phyloP scores from a whole-genome alignment of 441 rosid species.

The Arabidopsis lyrata region DNA sequence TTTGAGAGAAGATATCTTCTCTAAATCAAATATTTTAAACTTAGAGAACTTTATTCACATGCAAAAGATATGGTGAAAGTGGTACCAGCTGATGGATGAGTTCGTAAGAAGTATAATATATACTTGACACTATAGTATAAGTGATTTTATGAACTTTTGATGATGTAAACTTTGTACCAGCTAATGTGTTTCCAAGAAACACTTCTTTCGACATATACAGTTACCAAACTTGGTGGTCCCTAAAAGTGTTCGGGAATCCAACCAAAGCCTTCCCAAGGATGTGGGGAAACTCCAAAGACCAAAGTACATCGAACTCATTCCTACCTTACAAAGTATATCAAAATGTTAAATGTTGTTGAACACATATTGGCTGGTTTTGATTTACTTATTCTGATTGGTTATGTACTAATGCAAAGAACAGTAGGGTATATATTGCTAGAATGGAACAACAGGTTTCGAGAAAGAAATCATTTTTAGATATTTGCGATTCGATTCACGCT shows the following conservation, averaged over 20 bases:
- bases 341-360: neutral
- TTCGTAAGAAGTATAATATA: neutral
- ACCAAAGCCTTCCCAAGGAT: constrained; percentile 6
- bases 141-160: constrained; percentile 16
- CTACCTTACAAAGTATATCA: constrained; percentile 13
- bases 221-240: constrained; percentile 34
- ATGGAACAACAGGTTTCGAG: neutral
- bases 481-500: neutral
- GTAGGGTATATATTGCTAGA: neutral
- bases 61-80: constrained; percentile 10
- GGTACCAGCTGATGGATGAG: constrained; percentile 18
- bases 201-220: neutral
- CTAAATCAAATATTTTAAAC: too few relatives aligned
- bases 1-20: too few relatives aligned
- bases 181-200: constrained; percentile 3
- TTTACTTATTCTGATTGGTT: neutral
- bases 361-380: neutral
- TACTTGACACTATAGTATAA: neutral
- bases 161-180: constrained; percentile 26
- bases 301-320: constrained; percentile 1
- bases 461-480: neutral
- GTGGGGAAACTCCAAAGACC: constrained; percentile 6
- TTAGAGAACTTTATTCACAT: neutral
- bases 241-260: constrained; percentile 27
- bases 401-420: neutral